Base-by-base conservation (phyloP, 2,329 filamentous ascomycete species). In the Cryoendolithus antarcticus region DNA sequence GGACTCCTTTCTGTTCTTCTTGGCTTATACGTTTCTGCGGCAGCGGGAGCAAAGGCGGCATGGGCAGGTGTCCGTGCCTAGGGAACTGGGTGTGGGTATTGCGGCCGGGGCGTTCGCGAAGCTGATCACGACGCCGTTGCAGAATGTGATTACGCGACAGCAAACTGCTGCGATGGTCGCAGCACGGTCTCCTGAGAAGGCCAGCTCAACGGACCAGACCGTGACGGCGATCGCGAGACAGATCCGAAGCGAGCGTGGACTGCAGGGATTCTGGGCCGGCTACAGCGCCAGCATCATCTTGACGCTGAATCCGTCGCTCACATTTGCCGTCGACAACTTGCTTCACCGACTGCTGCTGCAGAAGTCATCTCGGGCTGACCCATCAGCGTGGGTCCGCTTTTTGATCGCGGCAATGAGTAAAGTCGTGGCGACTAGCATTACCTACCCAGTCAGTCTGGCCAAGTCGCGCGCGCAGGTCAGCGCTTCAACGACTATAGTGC, bases 391-490 rank as follows among this genome's bases (percentile, higher is more conserved):
- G 32, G 53, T 72, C 6, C 80, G 73, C 0, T 82, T 83, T 52
- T 55, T 82, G 1, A 58, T 82, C 8, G 86, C 86, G 0, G 86
- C 86, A 0, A 55, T 80, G 15, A 86, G 82, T 60, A 94, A 94
- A 62, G 78, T 78, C 1, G 64, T 80, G 19, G 86, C 86, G 0
- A 84, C 79, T 6, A 71, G 75, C 0, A 63, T 86, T 41, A 93
- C 83, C 1, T 94, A 93, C 55, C 88, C 88, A 0, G 80, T 94
- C 58, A 82, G 83, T 41, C 76, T 86, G 24, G 85, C 84, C n/a
- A 89, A 89, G 62, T 76, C 83, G 2, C 71, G 84, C 19, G 72
- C 84, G 3, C 85, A 93, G 56, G 73, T 81, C 15, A 69, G 71
- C 1, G 59, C 57, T 19, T 57, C 60, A 10, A 32, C 35, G 15